Base-by-base conservation (phyloP, 179 eudicot genomes). In the Amaranthus tricolor region DNA sequence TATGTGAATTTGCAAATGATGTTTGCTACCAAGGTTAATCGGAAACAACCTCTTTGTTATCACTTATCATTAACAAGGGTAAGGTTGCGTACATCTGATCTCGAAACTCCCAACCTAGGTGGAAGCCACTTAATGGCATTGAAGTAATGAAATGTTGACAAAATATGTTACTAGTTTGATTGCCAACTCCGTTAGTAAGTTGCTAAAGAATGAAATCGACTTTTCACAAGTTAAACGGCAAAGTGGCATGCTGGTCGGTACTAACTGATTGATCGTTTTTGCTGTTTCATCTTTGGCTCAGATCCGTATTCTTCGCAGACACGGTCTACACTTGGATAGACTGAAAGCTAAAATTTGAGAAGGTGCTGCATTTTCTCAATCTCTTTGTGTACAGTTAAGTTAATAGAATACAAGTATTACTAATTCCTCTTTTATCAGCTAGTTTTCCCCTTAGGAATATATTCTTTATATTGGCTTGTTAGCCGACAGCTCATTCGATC, bases 221-320 rank as follows among this genome's bases (percentile, higher is more conserved):
- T 51, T 6, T 51, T 51, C 5, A 11, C 47, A 52, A 52, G 45
- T 19, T 24, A 14, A 13, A 68, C 19, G 21, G 47, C 2, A 16
- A n/a, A 47, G 3, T 9, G 15, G 10, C 10, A 9, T 13, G 7
- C 6, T 48, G 47, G 7, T 47, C 19, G n/a, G 20, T 8, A 17
- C 58, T 54, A 54, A 9, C 14, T 14, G 5, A 45, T 64, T 64
- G 21, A 16, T 45, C n/a, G 6, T 6, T 5, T n/a, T 9, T n/a
- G 6, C 59, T 55, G 13, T 55, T 24, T 1, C 13, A 16, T n/a
- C 40, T 63, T 52, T 9, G 49, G 53, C 62, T 43, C 51, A 81
- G 84, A 81, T 81, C 47, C 81, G 81, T 15, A 77, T 81, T 50
- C 84, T 81, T 69, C 78, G 84, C 45, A 73, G 71, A 47, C 81